A percentile compares a stretch with the other conserved stretches of the same genome.
Evolutionary conservation across 1,139 yeast species (phyloP).

Genomic region (Taiozyma sp.): DNA sequence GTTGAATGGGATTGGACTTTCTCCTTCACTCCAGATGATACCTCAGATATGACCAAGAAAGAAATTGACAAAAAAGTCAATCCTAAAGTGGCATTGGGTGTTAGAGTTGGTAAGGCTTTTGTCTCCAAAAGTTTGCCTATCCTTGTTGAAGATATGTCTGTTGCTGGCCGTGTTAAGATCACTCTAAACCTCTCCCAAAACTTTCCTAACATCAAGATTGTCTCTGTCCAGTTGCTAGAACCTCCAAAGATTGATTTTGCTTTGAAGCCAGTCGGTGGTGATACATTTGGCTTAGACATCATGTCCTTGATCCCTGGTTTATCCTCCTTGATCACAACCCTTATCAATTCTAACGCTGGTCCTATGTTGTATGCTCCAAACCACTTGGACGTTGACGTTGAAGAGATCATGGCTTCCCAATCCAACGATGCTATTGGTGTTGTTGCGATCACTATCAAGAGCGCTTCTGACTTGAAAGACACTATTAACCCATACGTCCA

Average conservation of each 20-base stretch:
- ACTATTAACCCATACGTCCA: constrained; percentile 59
- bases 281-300: constrained; percentile 74
- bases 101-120: constrained; percentile 73
- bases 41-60: constrained; percentile 75
- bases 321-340: constrained; percentile 63
- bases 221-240: constrained; percentile 67
- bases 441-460: constrained; percentile 55
- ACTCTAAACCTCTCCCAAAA: constrained; percentile 55
- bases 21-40: constrained; percentile 75
- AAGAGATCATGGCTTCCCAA: constrained; percentile 59
- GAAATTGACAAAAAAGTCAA: constrained; percentile 66
- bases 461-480: constrained; percentile 46
- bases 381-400: constrained; percentile 68
- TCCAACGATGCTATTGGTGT: constrained; percentile 66
- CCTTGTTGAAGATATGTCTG: constrained; percentile 73
- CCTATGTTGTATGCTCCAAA: constrained; percentile 84
- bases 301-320: constrained; percentile 83
- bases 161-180: constrained; percentile 67
- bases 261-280: constrained; percentile 86
- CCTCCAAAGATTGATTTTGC: constrained; percentile 76
- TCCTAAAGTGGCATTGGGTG: constrained; percentile 77
- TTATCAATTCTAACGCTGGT: constrained; percentile 65
- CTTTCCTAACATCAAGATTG: constrained; percentile 72
- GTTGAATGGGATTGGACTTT: constrained; percentile 85
- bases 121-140: constrained; percentile 72